Percentiles rank a stretch among this genome's conserved stretches.
phyloP scores from a whole-genome alignment of 1,139 yeast species.

The Kodamaea sp. region DNA sequence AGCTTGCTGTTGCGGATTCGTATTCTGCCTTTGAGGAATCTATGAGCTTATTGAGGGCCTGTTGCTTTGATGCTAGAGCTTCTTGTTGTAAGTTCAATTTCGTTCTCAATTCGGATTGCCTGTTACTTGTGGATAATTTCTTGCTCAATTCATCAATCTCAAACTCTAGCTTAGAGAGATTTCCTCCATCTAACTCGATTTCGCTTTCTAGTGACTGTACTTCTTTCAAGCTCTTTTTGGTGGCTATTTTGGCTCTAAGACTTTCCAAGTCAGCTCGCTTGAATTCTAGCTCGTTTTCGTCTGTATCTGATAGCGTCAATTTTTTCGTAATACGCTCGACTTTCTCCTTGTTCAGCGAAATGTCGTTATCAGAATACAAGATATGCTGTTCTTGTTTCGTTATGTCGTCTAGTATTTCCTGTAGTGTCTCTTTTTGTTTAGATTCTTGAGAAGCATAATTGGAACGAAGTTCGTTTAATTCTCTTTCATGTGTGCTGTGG shows the following conservation, averaged over 20 bases:
- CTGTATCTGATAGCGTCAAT: conserved; percentile 36
- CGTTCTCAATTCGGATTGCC: conserved; percentile 52
- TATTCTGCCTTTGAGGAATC: conserved; percentile 17
- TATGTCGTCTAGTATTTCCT: conserved; percentile 16
- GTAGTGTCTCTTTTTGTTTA: conserved; percentile 5
- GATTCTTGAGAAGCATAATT: conserved; percentile 9
- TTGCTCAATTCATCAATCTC: conserved; percentile 57
- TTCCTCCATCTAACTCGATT: conserved; percentile 39
- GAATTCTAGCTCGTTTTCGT: conserved; percentile 41
- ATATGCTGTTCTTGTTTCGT: conserved; percentile 44
- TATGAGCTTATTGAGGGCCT: conserved; percentile 23
- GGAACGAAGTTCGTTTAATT: conserved; percentile 13
- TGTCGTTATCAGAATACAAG: conserved; percentile 37
- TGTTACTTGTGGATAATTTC: conserved; percentile 51
- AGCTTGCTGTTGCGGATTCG: conserved; percentile 18
- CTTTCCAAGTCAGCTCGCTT: conserved; percentile 38
- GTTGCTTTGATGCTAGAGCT: conserved; percentile 12
- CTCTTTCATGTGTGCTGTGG: conserved; percentile 15
- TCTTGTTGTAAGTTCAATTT: conserved; percentile 16
- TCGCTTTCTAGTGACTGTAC: conserved; percentile 27
- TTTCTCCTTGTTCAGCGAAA: conserved; percentile 30
- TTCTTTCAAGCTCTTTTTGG: conserved; percentile 27
- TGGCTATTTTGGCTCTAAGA: conserved; percentile 31
- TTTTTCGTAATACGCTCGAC: conserved; percentile 34
- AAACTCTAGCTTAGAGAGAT: conserved; percentile 46